Percentiles rank a stretch among this genome's conserved stretches.
These are phyloP conservation scores for Aspergillus sclerotialis DNA, from an alignment of 2,329 filamentous ascomycete genomes.

Conservation along the genomic window DNA sequence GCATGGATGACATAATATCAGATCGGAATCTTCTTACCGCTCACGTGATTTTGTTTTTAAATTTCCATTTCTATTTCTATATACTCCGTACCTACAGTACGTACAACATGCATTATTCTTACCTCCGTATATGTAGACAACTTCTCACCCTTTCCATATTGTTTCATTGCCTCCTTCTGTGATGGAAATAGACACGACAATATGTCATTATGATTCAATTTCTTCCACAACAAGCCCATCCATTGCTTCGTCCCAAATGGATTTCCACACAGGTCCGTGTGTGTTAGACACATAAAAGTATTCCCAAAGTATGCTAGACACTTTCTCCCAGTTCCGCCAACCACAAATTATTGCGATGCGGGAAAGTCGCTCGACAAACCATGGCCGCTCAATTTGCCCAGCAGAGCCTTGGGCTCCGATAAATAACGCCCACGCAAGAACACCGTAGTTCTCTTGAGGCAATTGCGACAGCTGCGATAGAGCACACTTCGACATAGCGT, in stretches of 20 bases:
- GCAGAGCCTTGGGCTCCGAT: constrained; percentile 25
- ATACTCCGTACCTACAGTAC: no score
- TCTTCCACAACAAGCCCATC: constrained; percentile 9
- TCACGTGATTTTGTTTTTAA: no score
- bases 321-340: constrained; percentile 24
- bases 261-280: constrained; percentile 19
- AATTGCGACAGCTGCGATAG: constrained; percentile 8
- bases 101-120: no score
- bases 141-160: no score
- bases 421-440: constrained; percentile 27
- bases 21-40: neutral
- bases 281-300: constrained; percentile 21
- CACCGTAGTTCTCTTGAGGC: constrained; percentile 13
- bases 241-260: constrained; percentile 26
- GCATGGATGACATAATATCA: constrained; percentile 9
- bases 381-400: constrained; percentile 20
- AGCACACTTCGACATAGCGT: constrained; percentile 13
- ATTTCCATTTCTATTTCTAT: no score
- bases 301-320: constrained; percentile 16
- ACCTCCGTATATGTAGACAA: no score
- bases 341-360: constrained; percentile 17
- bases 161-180: no score
- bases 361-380: constrained; percentile 24
- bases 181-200: no score
- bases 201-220: no score